These are phyloP conservation scores for Cryptomeria japonica DNA, from an alignment of 75 land plant species.

Conservation along the genomic window DNA sequence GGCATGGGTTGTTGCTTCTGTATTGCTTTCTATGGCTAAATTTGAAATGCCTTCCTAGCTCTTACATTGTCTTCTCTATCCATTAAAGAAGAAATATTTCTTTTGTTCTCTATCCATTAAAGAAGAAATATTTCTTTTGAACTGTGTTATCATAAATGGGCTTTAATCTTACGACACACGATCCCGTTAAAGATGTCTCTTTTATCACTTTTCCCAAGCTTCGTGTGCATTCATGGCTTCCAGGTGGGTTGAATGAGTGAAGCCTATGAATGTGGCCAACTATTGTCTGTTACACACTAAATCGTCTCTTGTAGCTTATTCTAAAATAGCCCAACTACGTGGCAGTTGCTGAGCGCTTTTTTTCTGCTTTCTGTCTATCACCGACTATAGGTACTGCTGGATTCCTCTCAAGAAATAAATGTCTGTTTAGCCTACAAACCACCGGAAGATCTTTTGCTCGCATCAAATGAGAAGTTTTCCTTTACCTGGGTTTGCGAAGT, in stretches of 20 bases:
- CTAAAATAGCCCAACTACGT: too few relatives aligned
- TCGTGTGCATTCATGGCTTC: background rate
- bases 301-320: too few relatives aligned
- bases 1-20: background rate
- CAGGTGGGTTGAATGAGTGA: background rate
- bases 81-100: background rate
- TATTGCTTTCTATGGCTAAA: background rate
- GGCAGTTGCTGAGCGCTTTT: too few relatives aligned
- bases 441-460: too few relatives aligned
- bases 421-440: too few relatives aligned
- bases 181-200: background rate
- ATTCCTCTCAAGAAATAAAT: too few relatives aligned
- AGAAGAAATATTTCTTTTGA: background rate
- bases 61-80: background rate
- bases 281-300: background rate
- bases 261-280: background rate
- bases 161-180: background rate
- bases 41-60: background rate
- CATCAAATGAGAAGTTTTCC: too few relatives aligned
- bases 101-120: too few relatives aligned
- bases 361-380: too few relatives aligned
- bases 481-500: too few relatives aligned
- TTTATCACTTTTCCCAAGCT: background rate
- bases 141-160: background rate
- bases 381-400: too few relatives aligned